Evolutionary conservation across 441 rosid species (phyloP).

Genomic region (Raphanus hybrid): DNA sequence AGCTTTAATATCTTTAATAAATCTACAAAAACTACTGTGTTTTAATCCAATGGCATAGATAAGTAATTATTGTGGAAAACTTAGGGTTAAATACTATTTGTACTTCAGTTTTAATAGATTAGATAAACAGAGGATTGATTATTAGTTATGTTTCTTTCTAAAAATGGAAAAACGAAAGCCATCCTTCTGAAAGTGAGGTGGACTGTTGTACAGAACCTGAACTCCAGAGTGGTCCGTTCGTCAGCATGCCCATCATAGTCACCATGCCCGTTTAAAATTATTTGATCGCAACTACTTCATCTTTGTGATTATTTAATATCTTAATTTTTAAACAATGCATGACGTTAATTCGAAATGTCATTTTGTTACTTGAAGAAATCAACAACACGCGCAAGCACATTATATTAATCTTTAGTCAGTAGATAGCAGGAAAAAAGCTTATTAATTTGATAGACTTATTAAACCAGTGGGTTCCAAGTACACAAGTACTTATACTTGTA

Average conservation of each 20-base stretch:
- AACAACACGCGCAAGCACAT: background rate
- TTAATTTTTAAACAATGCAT: background rate
- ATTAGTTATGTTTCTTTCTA: slow-evolving; percentile 38
- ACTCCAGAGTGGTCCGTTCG: slow-evolving; percentile 35
- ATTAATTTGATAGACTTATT: background rate
- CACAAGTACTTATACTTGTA: background rate
- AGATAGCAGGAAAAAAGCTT: background rate
- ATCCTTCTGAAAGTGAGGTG: slow-evolving; percentile 39
- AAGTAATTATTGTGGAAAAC: too few relatives aligned
- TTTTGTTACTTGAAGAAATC: background rate
- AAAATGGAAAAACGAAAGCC: slow-evolving; percentile 36
- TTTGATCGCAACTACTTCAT: slow-evolving; percentile 15
- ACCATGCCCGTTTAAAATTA: slow-evolving; percentile 12
- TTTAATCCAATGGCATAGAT: too few relatives aligned
- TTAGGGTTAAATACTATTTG: too few relatives aligned
- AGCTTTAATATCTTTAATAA: too few relatives aligned
- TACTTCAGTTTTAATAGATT: too few relatives aligned
- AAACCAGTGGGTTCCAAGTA: background rate
- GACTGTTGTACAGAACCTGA: slow-evolving; percentile 38
- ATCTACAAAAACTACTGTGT: too few relatives aligned
- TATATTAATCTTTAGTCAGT: background rate
- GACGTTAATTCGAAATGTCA: background rate
- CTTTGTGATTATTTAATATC: background rate
- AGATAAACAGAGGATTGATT: slow-evolving; percentile 17
- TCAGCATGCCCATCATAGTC: slow-evolving; percentile 35